phyloP scores from a whole-genome alignment of 169 alveolate genomes.

The Eimeria maxima region DNA sequence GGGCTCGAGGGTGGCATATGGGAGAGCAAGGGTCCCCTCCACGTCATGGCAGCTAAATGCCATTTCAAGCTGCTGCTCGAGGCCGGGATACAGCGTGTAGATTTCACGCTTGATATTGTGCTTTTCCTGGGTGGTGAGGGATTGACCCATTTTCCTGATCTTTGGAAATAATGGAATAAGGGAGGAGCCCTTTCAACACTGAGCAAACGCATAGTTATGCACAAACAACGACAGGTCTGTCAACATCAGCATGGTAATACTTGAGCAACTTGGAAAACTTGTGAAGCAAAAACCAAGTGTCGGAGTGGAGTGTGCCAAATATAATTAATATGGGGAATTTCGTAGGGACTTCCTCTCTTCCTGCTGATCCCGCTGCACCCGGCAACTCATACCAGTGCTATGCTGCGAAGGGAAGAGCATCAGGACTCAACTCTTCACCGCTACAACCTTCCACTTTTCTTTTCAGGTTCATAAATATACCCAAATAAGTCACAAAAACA shows the following conservation, averaged over 20 bases:
- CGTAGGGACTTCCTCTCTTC: not conserved
- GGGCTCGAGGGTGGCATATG: conserved; percentile 90
- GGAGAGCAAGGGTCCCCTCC: conserved; percentile 88
- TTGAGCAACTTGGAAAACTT: not conserved
- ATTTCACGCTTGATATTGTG: conserved; percentile 81
- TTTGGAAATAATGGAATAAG: not conserved
- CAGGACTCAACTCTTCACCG: not conserved
- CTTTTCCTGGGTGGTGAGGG: conserved; percentile 82
- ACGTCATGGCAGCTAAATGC: conserved; percentile 91
- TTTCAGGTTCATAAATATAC: not conserved
- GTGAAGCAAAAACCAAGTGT: not conserved
- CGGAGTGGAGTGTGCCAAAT: not conserved
- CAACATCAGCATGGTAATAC: not conserved
- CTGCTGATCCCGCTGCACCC: not conserved
- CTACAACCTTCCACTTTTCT: not conserved
- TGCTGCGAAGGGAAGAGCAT: not conserved
- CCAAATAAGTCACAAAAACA: not conserved
- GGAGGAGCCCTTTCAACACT: conserved; percentile 62
- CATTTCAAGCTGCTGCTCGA: conserved; percentile 90
- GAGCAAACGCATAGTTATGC: not conserved
- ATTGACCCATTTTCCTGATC: conserved; percentile 80
- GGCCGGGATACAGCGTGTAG: conserved; percentile 89
- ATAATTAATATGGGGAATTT: not conserved
- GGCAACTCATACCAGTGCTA: not conserved
- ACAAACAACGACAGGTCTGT: not conserved